Conservation (phyloP, 2,329 filamentous ascomycete genomes). For the Xylaria sp. region DNA sequence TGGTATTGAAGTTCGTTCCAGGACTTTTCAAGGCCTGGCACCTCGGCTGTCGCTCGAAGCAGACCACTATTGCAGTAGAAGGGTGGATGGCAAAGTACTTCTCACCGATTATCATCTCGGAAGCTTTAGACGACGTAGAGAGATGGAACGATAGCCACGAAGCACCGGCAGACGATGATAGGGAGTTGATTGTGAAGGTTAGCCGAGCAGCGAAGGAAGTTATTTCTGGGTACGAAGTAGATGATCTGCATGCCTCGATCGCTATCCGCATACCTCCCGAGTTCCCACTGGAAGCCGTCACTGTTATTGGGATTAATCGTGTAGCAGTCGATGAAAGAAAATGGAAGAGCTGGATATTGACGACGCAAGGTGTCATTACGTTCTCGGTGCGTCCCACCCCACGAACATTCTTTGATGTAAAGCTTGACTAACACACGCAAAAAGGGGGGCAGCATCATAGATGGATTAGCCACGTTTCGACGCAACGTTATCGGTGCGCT, state of each 20-base stretch:
- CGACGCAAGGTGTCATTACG: slow-evolving; percentile 88
- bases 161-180: slow-evolving; percentile 55
- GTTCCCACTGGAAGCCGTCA: slow-evolving; percentile 82
- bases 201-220: slow-evolving; percentile 75
- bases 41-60: slow-evolving; percentile 77
- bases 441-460: slow-evolving; percentile 81
- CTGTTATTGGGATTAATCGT: slow-evolving; percentile 77
- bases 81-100: slow-evolving; percentile 86
- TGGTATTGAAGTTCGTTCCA: slow-evolving; percentile 76
- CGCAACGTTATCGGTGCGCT: slow-evolving; percentile 86
- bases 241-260: slow-evolving; percentile 84
- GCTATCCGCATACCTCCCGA: slow-evolving; percentile 78
- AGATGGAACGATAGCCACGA: slow-evolving; percentile 67
- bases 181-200: slow-evolving; percentile 70
- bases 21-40: slow-evolving; percentile 85
- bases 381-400: slow-evolving; percentile 65
- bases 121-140: slow-evolving; percentile 70
- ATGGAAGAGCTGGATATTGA: slow-evolving; percentile 90
- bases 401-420: slow-evolving; percentile 1
- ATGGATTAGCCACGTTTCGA: slow-evolving; percentile 84
- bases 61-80: slow-evolving; percentile 80
- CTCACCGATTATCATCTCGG: slow-evolving; percentile 70
- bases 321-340: slow-evolving; percentile 89
- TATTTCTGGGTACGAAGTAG: slow-evolving; percentile 82
- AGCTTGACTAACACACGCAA: not conserved